Conservation (phyloP, 169 alveolate species). For the Cyclospora cayetanensis region DNA sequence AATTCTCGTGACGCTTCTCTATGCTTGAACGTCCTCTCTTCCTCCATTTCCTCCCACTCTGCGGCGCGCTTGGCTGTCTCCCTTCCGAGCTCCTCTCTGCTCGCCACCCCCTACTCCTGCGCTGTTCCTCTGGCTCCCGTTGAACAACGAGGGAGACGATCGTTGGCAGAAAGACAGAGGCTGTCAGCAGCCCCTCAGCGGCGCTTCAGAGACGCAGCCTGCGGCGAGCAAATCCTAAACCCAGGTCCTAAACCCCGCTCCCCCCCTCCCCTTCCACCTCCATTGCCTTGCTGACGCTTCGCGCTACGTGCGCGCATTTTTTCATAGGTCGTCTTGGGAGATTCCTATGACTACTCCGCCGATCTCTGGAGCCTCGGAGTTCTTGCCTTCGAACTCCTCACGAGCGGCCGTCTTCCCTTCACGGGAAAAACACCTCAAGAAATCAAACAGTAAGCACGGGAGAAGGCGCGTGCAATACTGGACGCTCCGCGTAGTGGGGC, state of each 20-base stretch:
- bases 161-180: too few relatives aligned
- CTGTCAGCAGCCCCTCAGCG: too few relatives aligned
- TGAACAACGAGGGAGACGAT: too few relatives aligned
- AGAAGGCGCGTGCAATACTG: background rate
- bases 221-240: background rate
- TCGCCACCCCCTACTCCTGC: too few relatives aligned
- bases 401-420: constrained; percentile 46
- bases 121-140: too few relatives aligned
- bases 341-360: constrained; percentile 13
- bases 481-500: background rate
- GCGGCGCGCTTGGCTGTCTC: too few relatives aligned
- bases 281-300: background rate
- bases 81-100: too few relatives aligned
- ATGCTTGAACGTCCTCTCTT: too few relatives aligned
- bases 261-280: background rate
- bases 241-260: background rate
- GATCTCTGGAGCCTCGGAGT: constrained; percentile 64
- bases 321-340: constrained; percentile 17
- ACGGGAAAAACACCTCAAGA: constrained; percentile 17
- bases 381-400: constrained; percentile 28
- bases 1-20: too few relatives aligned
- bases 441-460: constrained; percentile 9
- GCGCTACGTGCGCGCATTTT: background rate
- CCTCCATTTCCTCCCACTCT: too few relatives aligned
- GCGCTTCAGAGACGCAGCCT: too few relatives aligned